Evolutionary conservation across 2,329 filamentous ascomycete species (phyloP), one percentile per base, ranked within the genome.

Genomic region (Teratosphaeria pseudoeucalypti): DNA sequence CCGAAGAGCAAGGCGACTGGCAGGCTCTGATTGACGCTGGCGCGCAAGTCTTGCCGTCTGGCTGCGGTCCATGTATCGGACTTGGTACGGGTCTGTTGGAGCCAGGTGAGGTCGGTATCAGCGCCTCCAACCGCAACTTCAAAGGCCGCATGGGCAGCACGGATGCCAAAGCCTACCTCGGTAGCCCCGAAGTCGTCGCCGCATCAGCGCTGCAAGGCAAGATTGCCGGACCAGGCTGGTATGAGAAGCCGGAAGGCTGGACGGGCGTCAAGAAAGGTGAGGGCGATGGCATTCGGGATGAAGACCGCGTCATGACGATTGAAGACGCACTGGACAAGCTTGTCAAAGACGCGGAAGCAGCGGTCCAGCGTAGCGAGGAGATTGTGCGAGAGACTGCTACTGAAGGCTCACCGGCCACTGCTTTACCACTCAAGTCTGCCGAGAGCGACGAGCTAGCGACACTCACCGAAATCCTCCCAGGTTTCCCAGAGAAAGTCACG

Each of bases 181-280:
- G 87, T 6, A 92, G 88, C 65, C 92, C 94, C 0, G 92, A 96
- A 69, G 86, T 96, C 2, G 92, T 97, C 0, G 92, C 92, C 3
- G 92, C 94, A 7, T 95, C 89, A 67, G 92, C 92, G 2, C 76
- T 96, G 54, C 77, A 79, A 16, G 89, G 89, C 12, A 81, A 81
- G 62, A 90, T 92, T 39, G 78, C 84, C 10, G 88, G 91, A 0
- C 89, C 92, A 0, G 90, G 88, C 27, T 85, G 82, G 81, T 96
- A 95, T 71, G 72, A 89, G 72, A 81, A 82, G 68, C 88, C 90
- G 0, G 83, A 86, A 58, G 84, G 82, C 55, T 83, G 85, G 39
- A 76, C 82, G 58, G 85, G 89, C 70, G 86, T 86, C 60, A 81
- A 85, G 19, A 81, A 85, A 4, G 89, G 89, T 32, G 85, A 91